Base-by-base conservation (phyloP, 2,329 filamentous ascomycete genomes). In the Nemania abortiva region DNA sequence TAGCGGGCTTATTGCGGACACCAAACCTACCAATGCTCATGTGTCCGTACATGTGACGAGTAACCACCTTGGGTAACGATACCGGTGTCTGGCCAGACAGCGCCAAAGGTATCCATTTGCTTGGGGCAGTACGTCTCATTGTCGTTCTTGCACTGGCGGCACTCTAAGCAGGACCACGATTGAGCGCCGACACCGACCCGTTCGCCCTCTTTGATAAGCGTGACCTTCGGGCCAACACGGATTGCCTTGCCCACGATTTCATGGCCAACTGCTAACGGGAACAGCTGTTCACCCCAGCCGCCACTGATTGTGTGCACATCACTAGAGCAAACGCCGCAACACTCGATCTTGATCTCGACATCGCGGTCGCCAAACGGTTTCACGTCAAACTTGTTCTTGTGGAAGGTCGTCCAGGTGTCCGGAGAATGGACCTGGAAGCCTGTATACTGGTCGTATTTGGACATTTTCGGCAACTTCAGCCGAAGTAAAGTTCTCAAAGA, bases 321-420 rank as follows among this genome's bases (percentile, higher is more conserved):
- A 73, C 88, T 91, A 74, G 90, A 89, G 79, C 91, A 94, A 62
- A 94, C 86, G 77, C 93, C 92, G 77, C 92, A 95, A 78, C 88
- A 90, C 73, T 94, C 90, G 76, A 97, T 91, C 84, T 95, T 92
- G 82, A 97, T 89, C 79, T 97, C 94, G 75, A 97, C 89, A 78
- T 97, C 94, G 81, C 93, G 88, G 79, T 95, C 92, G 73, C 91
- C 93, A 79, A 97, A 97, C 20, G 92, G 92, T 84, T 97, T 96
- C 67, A 95, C 90, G 74, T 90, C 88, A 84, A 93, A 94, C 84
- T 95, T 80, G 77, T 91, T 89, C 82, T 93, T 91, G 76, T 90
- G 84, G 77, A 90, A 89, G 68, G 90, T 84, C 72, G 87, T 81
- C 85, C 85, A 88, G 54, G 82, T 84, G 59, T 85, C 85, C 27